These are phyloP conservation scores for Albizia julibrissin DNA, from an alignment of 306 rosid species.

Conservation along the genomic window DNA sequence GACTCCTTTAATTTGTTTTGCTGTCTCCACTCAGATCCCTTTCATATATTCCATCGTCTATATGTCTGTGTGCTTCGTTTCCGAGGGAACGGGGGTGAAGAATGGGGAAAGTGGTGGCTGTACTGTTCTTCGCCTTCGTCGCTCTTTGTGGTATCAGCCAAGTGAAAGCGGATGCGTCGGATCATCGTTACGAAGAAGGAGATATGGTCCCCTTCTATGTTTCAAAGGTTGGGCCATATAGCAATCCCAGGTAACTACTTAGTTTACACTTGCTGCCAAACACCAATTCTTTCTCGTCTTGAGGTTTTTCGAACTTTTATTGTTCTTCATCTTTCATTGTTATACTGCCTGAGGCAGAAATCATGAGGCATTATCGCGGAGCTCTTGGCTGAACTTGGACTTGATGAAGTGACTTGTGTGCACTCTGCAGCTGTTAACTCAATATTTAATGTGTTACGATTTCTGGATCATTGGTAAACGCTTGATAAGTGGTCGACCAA, in stretches of 20 bases:
- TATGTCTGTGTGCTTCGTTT: neutral
- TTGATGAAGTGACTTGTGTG: neutral
- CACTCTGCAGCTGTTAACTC: neutral
- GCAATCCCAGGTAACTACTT: conserved; percentile 30
- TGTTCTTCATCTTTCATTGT: neutral
- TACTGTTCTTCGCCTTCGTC: conserved; percentile 1
- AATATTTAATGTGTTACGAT: neutral
- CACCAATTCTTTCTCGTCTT: neutral
- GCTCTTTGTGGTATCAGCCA: neutral
- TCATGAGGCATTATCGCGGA: neutral
- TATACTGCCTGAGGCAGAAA: neutral
- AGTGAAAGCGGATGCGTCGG: conserved; percentile 25
- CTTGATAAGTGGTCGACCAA: neutral
- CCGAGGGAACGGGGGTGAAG: neutral
- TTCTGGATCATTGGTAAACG: neutral
- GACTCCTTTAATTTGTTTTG: neutral
- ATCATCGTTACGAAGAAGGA: conserved; percentile 32
- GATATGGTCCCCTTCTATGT: conserved; percentile 32
- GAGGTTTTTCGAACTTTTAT: neutral
- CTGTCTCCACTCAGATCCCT: neutral
- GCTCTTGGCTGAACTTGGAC: neutral
- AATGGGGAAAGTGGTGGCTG: conserved; percentile 19
- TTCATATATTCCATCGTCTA: neutral
- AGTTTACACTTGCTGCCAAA: neutral
- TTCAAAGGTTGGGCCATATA: conserved; percentile 33